Evolutionary conservation across 176 grass and related monocot genomes (phyloP).

Genomic region (Melocanna baccifera): DNA sequence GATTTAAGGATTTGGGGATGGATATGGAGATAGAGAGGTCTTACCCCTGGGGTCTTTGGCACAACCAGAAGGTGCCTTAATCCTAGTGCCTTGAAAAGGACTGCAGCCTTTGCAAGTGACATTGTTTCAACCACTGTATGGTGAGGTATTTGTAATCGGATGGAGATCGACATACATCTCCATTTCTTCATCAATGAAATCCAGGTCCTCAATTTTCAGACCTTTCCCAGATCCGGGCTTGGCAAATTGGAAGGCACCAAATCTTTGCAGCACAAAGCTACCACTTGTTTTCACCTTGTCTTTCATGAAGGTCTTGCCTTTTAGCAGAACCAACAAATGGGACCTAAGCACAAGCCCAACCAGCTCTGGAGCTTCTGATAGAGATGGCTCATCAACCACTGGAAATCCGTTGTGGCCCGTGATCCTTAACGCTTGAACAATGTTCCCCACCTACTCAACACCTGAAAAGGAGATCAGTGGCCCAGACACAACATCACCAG

Average conservation of each 20-base stretch:
- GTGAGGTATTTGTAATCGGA: slow-evolving; percentile 76
- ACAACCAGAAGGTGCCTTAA: slow-evolving; percentile 76
- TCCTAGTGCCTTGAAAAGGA: slow-evolving; percentile 78
- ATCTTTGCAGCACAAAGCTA: slow-evolving; percentile 49
- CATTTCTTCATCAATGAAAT: slow-evolving; percentile 75
- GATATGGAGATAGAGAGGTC: slow-evolving; percentile 18
- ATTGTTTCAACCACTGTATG: slow-evolving; percentile 90
- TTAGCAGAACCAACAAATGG: slow-evolving; percentile 72
- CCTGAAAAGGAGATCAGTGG: slow-evolving; percentile 69
- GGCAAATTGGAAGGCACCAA: slow-evolving; percentile 65
- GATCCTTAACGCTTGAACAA: slow-evolving; percentile 61
- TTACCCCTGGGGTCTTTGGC: slow-evolving; percentile 90
- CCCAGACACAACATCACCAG: slow-evolving; percentile 71
- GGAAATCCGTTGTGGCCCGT: slow-evolving; percentile 94
- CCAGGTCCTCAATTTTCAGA: slow-evolving; percentile 67
- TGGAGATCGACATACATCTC: slow-evolving; percentile 93
- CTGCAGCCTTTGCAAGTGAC: slow-evolving; percentile 83
- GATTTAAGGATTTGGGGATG: neutral
- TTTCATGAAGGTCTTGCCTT: slow-evolving; percentile 62
- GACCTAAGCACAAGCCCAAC: slow-evolving; percentile 80
- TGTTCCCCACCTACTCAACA: slow-evolving; percentile 72
- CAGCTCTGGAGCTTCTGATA: slow-evolving; percentile 71
- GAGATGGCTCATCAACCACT: slow-evolving; percentile 79
- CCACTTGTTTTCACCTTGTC: slow-evolving; percentile 52
- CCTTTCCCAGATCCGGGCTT: slow-evolving; percentile 88